phyloP scores from a whole-genome alignment of 208 protist species.

The Leishmania lainsoni region DNA sequence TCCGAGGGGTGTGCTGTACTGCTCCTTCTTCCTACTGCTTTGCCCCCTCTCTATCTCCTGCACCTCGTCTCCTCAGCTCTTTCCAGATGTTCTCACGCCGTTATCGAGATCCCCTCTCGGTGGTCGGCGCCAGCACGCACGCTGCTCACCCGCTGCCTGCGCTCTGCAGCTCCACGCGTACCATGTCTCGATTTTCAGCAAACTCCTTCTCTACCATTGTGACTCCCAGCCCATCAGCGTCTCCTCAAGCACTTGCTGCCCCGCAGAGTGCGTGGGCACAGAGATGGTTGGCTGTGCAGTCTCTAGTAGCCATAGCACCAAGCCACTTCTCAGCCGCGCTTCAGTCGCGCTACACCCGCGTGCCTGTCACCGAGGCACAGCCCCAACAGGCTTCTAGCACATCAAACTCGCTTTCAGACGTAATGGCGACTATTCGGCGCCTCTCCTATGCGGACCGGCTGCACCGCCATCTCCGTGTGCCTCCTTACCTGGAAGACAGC shows the following conservation, averaged over 20 bases:
- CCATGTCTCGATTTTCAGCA: conserved; percentile 11
- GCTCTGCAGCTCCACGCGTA: neutral
- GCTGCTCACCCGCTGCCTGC: neutral
- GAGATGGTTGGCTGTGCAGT: conserved; percentile 6
- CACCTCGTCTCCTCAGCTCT: neutral
- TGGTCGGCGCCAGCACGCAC: neutral
- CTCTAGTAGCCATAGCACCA: conserved; percentile 3
- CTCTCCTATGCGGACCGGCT: neutral
- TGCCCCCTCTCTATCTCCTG: neutral
- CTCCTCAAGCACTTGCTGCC: neutral
- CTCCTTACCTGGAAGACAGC: neutral
- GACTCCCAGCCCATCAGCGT: neutral
- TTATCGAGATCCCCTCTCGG: neutral
- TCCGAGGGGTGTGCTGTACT: neutral
- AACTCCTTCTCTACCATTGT: neutral
- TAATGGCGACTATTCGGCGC: conserved; percentile 1
- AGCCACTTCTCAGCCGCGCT: conserved; percentile 15
- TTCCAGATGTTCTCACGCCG: conserved; percentile 13
- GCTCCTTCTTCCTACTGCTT: neutral
- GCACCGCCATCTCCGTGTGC: neutral
- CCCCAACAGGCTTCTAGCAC: neutral
- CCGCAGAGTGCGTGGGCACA: conserved; percentile 3
- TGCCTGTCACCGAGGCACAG: neutral
- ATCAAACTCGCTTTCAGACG: neutral
- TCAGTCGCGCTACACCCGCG: conserved; percentile 14